Conservation (phyloP, 371 early-diverging fungal species). For the Apophysomyces sp. region DNA sequence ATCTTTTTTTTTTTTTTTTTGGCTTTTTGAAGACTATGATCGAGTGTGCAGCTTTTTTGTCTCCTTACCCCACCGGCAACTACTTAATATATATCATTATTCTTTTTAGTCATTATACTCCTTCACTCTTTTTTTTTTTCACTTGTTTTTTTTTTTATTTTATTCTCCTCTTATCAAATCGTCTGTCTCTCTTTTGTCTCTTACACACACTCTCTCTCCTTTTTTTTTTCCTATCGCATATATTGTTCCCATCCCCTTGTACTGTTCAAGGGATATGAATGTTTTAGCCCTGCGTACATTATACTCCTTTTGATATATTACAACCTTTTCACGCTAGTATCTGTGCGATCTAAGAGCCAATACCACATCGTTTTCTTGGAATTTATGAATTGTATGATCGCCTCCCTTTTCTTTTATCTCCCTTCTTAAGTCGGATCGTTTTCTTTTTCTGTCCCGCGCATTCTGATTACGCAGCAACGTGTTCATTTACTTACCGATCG, state of each 20-base stretch:
- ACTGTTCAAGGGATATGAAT: background rate
- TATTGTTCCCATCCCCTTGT: background rate
- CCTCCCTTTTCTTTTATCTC: background rate
- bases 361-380: background rate
- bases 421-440: background rate
- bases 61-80: too few relatives aligned
- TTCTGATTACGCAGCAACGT: background rate
- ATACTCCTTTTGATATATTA: slow-evolving; percentile 3
- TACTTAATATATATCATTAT: too few relatives aligned
- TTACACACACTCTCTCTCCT: background rate
- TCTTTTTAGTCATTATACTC: background rate
- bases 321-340: background rate
- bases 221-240: background rate
- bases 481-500: background rate
- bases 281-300: slow-evolving; percentile 6
- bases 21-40: too few relatives aligned
- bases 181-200: background rate
- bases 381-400: background rate
- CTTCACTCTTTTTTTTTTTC: background rate
- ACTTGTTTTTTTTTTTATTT: background rate
- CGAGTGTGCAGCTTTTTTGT: background rate
- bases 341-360: background rate
- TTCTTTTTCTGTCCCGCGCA: background rate
- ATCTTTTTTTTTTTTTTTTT: background rate
- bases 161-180: background rate